phyloP scores from a whole-genome alignment of 805 yeast species.

The Gaillardinia entomophila region DNA sequence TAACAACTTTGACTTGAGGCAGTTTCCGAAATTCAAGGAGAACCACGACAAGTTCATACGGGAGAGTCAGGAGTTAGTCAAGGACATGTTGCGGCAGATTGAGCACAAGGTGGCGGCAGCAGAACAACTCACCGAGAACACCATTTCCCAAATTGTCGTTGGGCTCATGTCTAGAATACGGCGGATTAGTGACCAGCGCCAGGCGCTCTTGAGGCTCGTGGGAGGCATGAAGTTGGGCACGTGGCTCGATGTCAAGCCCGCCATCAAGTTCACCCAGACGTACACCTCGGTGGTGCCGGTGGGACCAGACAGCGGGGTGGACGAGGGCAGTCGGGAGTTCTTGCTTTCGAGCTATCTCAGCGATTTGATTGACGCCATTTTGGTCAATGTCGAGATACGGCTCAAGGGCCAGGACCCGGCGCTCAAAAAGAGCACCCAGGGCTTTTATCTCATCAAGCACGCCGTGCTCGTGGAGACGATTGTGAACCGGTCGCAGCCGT shows the following conservation, averaged over 20 bases:
- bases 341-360: constrained; percentile 63
- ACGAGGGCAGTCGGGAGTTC: constrained; percentile 39
- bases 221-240: constrained; percentile 49
- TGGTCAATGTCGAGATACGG: constrained; percentile 57
- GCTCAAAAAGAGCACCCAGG: constrained; percentile 45
- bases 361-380: constrained; percentile 73
- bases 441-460: constrained; percentile 67
- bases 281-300: constrained; percentile 45
- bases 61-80: constrained; percentile 37
- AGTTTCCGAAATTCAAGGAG: constrained; percentile 6
- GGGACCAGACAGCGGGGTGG: constrained; percentile 18
- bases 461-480: constrained; percentile 70
- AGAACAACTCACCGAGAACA: constrained; percentile 52
- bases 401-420: constrained; percentile 34
- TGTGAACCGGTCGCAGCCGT: constrained; percentile 49
- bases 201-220: constrained; percentile 47
- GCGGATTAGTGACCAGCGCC: constrained; percentile 55
- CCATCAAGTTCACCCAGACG: constrained; percentile 39
- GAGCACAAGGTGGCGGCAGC: constrained; percentile 45
- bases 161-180: constrained; percentile 65
- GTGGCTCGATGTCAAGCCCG: constrained; percentile 64
- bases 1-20: constrained; percentile 5
- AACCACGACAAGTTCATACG: constrained; percentile 12
- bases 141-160: constrained; percentile 67
- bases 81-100: constrained; percentile 51